Percentiles rank a stretch among this genome's conserved stretches.
phyloP scores from a whole-genome alignment of 23 red algal genomes.

The Gracilaria domingensis region DNA sequence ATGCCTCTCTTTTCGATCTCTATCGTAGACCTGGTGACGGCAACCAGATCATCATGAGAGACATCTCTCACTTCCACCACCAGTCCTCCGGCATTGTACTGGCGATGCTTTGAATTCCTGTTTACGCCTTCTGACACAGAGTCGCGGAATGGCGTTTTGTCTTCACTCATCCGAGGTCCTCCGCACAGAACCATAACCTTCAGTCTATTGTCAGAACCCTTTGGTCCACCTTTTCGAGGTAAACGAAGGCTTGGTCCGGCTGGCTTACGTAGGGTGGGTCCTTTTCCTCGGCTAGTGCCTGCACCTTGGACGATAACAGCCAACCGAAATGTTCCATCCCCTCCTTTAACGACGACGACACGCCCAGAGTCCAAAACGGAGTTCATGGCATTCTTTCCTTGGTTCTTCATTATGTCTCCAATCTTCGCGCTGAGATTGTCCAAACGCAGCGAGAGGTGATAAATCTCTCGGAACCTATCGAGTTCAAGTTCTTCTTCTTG shows the following conservation, averaged over 20 bases:
- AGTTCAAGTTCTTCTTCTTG: slow-evolving; percentile 46
- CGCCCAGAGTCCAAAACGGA: slow-evolving; percentile 39
- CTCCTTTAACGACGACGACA: slow-evolving; percentile 31
- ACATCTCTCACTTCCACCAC: slow-evolving; percentile 46
- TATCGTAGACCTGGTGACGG: slow-evolving; percentile 33
- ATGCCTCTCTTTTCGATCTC: slow-evolving; percentile 60
- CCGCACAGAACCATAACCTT: slow-evolving; percentile 49
- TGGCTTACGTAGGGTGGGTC: neutral
- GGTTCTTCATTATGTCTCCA: neutral
- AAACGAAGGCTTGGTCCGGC: neutral
- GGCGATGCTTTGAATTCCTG: slow-evolving; percentile 2
- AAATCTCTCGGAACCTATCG: slow-evolving; percentile 49
- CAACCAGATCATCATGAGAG: neutral
- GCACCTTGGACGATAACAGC: slow-evolving; percentile 40
- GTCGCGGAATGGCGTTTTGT: slow-evolving; percentile 37
- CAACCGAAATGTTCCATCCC: slow-evolving; percentile 36
- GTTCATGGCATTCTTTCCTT: slow-evolving; percentile 54
- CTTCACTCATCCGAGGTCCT: slow-evolving; percentile 39
- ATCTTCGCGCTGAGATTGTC: slow-evolving; percentile 27
- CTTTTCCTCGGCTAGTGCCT: neutral
- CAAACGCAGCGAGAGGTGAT: slow-evolving; percentile 25
- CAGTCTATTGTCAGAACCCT: neutral
- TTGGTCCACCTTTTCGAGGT: neutral
- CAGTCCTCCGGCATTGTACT: slow-evolving; percentile 53
- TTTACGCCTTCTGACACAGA: slow-evolving; percentile 21